Percentiles rank a stretch among this genome's conserved stretches.
These are phyloP conservation scores for Penicillium corylophilum DNA, from an alignment of 2,329 filamentous ascomycete species.

Conservation along the genomic window DNA sequence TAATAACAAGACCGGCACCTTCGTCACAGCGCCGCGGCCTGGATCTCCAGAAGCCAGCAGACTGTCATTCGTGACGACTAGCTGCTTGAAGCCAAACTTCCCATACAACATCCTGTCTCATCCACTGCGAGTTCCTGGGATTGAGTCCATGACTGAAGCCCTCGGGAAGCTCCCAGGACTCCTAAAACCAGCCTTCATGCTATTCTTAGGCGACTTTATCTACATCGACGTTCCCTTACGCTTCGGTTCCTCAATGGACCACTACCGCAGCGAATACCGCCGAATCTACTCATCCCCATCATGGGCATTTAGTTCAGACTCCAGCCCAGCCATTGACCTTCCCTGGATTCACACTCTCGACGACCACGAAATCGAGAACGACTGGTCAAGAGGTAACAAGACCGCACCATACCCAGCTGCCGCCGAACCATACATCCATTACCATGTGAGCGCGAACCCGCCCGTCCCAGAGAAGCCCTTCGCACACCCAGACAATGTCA, in stretches of 20 bases:
- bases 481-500: slow-evolving; percentile 60
- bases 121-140: slow-evolving; percentile 75
- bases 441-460: slow-evolving; percentile 83
- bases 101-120: slow-evolving; percentile 86
- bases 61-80: slow-evolving; percentile 89
- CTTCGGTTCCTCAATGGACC: slow-evolving; percentile 68
- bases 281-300: slow-evolving; percentile 95
- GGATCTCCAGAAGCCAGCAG: slow-evolving; percentile 65
- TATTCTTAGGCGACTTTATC: slow-evolving; percentile 55
- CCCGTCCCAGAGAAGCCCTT: slow-evolving; percentile 55
- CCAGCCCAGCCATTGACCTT: slow-evolving; percentile 61
- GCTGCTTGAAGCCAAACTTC: slow-evolving; percentile 87
- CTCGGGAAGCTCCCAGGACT: slow-evolving; percentile 66
- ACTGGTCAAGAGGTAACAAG: slow-evolving; percentile 76
- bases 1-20: slow-evolving; percentile 81
- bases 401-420: slow-evolving; percentile 78
- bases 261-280: slow-evolving; percentile 88
- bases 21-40: slow-evolving; percentile 70
- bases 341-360: slow-evolving; percentile 98
- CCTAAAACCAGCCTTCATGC: slow-evolving; percentile 54
- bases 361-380: slow-evolving; percentile 94
- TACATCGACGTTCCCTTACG: slow-evolving; percentile 74
- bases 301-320: slow-evolving; percentile 65
- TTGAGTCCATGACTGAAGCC: slow-evolving; percentile 71
- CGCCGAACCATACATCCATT: slow-evolving; percentile 80